Base-by-base conservation (phyloP, 1,284 basidiomycete species). In the Pisolithus thermaeus region DNA sequence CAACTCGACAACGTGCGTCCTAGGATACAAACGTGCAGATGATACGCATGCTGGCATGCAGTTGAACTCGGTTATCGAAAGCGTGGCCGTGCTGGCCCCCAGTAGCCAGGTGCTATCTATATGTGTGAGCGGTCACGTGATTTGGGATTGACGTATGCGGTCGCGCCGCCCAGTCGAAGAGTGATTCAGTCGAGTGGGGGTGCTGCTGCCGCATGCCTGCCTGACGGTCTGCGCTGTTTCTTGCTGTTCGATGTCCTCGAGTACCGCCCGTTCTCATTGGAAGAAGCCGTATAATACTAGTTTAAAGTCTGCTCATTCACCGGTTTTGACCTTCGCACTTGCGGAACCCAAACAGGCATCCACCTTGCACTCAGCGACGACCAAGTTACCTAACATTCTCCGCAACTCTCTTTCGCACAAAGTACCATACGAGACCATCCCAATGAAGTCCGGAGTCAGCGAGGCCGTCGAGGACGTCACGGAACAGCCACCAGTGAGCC, bases 331-430 rank as follows among this genome's bases (percentile, higher is more conserved):
- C 12, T 54, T 71, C 12, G 65, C 73, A 1, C 59, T 70, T 40
- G 73, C 70, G 32, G 66, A 70, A 61, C 67, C 73, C 4, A 63
- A 71, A 50, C 74, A 65, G 46, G 66, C 67, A 52, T 62, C 62
- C n/a, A 61, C 61, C 3, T 55, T 64, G 27, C 58, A 59, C 35
- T 67, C 68, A n/a, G 73, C 68, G 32, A 55, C 55, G 3, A 58
- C 62, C 23, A 69, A 58, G 38, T 49, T 69, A 38, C 62, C 64
- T 50, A 56, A 47, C 52, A 59, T 69, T 50, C 68, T 73, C 51
- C 63, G 68, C n/a, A 73, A 66, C 55, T 56, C 61, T n/a, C 59
- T 59, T 50, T 58, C 52, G 1, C 30, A 20, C 20, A 51, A 52
- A 32, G 37, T 50, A 37, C 56, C 48, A 18, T n/a, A 43, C 27